Base-by-base conservation (phyloP, 2,329 filamentous ascomycete species). In the Lasiodiplodia sp. region DNA sequence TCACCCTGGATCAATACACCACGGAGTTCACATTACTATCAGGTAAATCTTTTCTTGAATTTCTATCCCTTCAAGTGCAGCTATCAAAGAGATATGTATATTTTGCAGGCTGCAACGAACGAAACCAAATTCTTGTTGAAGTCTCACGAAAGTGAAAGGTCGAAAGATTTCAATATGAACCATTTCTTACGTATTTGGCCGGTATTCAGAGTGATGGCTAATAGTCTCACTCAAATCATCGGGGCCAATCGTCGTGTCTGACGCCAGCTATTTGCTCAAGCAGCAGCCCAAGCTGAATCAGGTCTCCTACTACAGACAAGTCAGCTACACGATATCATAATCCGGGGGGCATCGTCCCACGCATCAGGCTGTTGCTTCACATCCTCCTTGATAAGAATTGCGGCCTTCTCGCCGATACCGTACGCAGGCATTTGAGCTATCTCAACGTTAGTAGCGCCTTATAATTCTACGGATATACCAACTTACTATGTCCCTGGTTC, bases 351-450 rank as follows among this genome's bases (percentile, higher is more conserved):
- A 21, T 14, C 25, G 8, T 37, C 60, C 52, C 28, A 64, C 60
- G 37, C 4, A 23, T 31, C 28, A 28, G 60, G 28, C 5, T 38
- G 1, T 3, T 10, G 25, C 47, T 64, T 64, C 12, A n/a, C 25
- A n/a, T 79, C 74, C 31, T 72, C 72, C 57, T 73, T 77, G 57
- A 79, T 76, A 67, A 79, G 71, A 49, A 77, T 73, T 12, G 76
- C 76, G 25, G 76, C 76, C 2, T 73, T 73, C 34, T 79, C 76
- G 0, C 75, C 77, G 25, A 78, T 75, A 0, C 73, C 77, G 70
- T 76, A 79, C 28, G 75, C 76, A n/a, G 76, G 75, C 76, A 78
- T 78, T 71, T 78, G 76, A 60, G 77, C 75, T 66, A 28, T 7
- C 16, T 18, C 18, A 6, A 10, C 4, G 14, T 65, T 37, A 65